Conservation (phyloP, 192 early-diverging fungal species). For the Oehlia diaphana region DNA sequence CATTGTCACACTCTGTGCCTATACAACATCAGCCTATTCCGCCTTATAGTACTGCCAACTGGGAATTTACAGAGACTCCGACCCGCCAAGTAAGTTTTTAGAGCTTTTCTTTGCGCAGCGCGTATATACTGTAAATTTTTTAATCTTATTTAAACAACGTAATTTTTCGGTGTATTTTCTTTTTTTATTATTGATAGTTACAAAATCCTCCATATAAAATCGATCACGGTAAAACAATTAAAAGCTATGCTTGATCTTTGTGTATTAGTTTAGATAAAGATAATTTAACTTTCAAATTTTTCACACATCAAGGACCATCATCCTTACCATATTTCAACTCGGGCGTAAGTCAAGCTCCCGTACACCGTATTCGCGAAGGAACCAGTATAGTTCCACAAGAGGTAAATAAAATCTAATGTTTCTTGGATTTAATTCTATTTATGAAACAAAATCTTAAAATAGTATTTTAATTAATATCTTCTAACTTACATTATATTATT, state of each 20-base stretch:
- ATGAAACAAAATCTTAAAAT: too few species aligned
- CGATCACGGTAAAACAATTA: conserved; percentile 4
- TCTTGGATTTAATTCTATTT: background rate
- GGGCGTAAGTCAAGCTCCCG: background rate
- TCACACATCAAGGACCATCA: background rate
- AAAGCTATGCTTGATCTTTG: background rate
- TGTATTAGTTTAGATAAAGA: background rate
- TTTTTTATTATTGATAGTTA: background rate
- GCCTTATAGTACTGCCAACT: background rate
- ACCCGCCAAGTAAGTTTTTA: background rate
- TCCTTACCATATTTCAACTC: background rate
- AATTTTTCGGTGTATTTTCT: background rate
- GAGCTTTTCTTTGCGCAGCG: background rate
- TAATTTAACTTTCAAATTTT: background rate
- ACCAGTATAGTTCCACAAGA: background rate
- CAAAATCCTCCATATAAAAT: background rate
- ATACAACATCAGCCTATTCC: background rate
- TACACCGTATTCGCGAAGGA: conserved; percentile 3
- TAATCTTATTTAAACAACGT: background rate
- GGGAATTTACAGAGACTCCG: conserved; percentile 4
- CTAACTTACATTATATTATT: background rate
- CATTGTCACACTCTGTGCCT: background rate
- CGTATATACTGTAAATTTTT: too few species aligned
- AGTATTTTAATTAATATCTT: background rate
- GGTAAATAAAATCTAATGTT: background rate